Conservation (phyloP, 768 basidiomycete genomes). For the Mrakia blollopis region DNA sequence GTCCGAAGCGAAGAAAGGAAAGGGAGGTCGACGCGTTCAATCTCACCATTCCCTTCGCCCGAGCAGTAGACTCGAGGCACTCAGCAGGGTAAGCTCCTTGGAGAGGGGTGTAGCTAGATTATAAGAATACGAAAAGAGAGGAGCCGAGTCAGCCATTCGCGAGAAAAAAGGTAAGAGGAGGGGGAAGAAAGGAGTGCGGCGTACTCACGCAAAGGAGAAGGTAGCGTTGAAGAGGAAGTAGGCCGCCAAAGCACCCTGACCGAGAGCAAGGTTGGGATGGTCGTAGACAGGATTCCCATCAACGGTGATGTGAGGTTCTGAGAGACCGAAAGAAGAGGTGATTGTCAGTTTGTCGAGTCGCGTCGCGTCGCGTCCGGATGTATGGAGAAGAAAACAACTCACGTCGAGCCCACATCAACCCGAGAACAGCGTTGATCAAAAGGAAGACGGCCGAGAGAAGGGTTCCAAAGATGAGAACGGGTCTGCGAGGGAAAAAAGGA, state of each 20-base stretch:
- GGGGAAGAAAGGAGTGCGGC: too few species aligned
- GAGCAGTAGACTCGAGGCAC: conserved; percentile 55
- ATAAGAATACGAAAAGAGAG: not conserved
- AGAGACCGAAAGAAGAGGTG: not conserved
- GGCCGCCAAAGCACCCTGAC: conserved; percentile 43
- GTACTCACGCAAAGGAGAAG: conserved; percentile 48
- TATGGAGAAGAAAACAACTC: not conserved
- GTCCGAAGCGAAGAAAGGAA: not conserved
- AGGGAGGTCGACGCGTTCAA: not conserved
- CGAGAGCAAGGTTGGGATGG: conserved; percentile 36
- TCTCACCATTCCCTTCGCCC: conserved; percentile 57
- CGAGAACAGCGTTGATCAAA: conserved; percentile 38
- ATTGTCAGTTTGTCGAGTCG: not conserved
- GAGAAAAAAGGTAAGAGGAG: not conserved
- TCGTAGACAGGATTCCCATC: conserved; percentile 25
- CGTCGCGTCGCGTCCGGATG: too few species aligned
- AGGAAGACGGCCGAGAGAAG: conserved; percentile 39
- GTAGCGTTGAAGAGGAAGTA: conserved; percentile 52
- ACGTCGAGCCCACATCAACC: conserved; percentile 34
- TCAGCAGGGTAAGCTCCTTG: conserved; percentile 53
- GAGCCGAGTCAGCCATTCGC: too few species aligned
- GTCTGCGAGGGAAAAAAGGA: not conserved
- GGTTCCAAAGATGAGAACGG: conserved; percentile 43
- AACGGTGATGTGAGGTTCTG: conserved; percentile 20
- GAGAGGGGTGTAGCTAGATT: conserved; percentile 52